Conservation (phyloP, 768 basidiomycete genomes). For the Psilocybe azurescens region DNA sequence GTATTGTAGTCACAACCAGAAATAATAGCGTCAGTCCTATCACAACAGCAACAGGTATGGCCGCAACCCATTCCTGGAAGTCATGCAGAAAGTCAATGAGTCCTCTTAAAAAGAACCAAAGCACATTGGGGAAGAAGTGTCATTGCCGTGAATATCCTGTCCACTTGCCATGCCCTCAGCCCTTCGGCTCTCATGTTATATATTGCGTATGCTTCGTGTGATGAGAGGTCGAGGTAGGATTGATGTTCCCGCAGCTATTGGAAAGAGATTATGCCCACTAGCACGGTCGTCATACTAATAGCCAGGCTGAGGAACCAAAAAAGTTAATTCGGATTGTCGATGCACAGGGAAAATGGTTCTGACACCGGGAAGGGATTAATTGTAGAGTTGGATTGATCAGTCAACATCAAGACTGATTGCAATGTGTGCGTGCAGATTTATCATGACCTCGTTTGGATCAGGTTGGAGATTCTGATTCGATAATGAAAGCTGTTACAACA, state of each 20-base stretch:
- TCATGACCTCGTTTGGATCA: not conserved
- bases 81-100: not conserved
- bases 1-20: not conserved
- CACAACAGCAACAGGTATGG: not conserved
- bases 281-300: constrained; percentile 1
- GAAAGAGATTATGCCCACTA: constrained; percentile 1
- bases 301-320: constrained; percentile 9
- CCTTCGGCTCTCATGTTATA: constrained; percentile 5
- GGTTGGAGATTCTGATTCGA: constrained; percentile 3
- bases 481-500: constrained; percentile 3
- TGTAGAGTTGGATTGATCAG: not conserved
- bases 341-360: not conserved
- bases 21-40: not conserved
- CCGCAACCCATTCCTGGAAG: not conserved
- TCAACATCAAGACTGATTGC: not conserved
- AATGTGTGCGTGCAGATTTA: not conserved
- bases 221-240: not conserved
- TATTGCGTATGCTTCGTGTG: not conserved
- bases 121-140: constrained; percentile 3
- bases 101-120: constrained; percentile 2
- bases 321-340: not conserved
- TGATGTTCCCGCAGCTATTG: constrained; percentile 9
- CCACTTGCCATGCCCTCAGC: not conserved
- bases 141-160: not conserved
- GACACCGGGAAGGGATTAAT: not conserved